Evolutionary conservation across 2,329 filamentous ascomycete genomes (phyloP).

Genomic region (Macrophomina pseudophaseolina): DNA sequence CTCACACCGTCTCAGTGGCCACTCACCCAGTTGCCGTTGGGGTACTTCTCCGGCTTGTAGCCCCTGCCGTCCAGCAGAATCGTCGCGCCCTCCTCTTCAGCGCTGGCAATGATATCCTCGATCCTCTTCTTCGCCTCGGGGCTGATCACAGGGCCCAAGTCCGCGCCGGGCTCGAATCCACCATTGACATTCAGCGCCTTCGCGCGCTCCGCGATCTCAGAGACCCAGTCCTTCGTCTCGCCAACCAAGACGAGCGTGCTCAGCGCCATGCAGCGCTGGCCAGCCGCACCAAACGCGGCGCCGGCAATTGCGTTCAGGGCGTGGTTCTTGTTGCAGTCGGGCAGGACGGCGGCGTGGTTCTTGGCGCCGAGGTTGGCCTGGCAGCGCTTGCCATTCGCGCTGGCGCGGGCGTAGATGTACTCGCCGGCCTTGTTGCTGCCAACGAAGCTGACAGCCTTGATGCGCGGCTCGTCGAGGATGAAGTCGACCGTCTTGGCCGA

Average conservation of each 20-base stretch:
- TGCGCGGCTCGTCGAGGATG: slow-evolving; percentile 80
- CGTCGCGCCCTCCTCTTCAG: slow-evolving; percentile 79
- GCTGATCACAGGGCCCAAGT: slow-evolving; percentile 82
- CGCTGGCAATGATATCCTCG: slow-evolving; percentile 74
- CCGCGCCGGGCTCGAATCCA: slow-evolving; percentile 79
- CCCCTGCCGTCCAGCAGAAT: slow-evolving; percentile 82
- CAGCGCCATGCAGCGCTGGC: slow-evolving; percentile 85
- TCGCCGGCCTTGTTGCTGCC: slow-evolving; percentile 87
- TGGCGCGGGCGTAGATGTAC: slow-evolving; percentile 80
- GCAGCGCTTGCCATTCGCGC: slow-evolving; percentile 84
- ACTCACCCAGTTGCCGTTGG: slow-evolving; percentile 77
- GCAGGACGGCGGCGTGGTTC: slow-evolving; percentile 84
- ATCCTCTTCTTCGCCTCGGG: slow-evolving; percentile 80
- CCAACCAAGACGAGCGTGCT: slow-evolving; percentile 83
- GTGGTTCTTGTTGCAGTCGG: slow-evolving; percentile 89
- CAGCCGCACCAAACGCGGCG: slow-evolving; percentile 83
- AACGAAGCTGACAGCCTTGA: slow-evolving; percentile 88
- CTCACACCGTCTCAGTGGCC: not conserved
- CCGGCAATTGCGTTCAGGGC: slow-evolving; percentile 83
- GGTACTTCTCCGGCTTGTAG: slow-evolving; percentile 76
- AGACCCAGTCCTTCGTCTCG: slow-evolving; percentile 82
- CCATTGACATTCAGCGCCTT: slow-evolving; percentile 76
- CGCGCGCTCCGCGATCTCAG: slow-evolving; percentile 77
- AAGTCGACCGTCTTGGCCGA: slow-evolving; percentile 82
- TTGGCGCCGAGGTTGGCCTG: slow-evolving; percentile 88